Conservation (phyloP, 495 filamentous ascomycete genomes). For the Thozetella sp. region DNA sequence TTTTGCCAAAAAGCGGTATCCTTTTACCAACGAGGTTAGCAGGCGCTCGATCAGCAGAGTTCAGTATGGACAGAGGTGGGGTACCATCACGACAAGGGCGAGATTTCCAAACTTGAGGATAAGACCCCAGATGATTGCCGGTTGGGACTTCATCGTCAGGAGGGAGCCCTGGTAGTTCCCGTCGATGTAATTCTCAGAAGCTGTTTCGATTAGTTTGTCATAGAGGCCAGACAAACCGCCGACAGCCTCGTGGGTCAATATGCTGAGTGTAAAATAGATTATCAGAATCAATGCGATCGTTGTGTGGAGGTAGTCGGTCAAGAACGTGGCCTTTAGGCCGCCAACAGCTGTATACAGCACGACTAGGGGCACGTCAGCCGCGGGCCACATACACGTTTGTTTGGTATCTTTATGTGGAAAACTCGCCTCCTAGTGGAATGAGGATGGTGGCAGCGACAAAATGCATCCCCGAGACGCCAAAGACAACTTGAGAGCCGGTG, state of each 20-base stretch:
- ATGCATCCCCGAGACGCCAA: conserved; percentile 70
- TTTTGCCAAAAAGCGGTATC: conserved; percentile 58
- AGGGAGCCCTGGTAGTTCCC: conserved; percentile 51
- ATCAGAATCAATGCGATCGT: conserved; percentile 78
- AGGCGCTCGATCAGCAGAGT: not conserved
- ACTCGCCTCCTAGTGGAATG: conserved; percentile 45
- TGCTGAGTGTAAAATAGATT: conserved; percentile 79
- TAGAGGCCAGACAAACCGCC: conserved; percentile 78
- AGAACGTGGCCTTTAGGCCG: conserved; percentile 30
- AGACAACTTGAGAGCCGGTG: conserved; percentile 78
- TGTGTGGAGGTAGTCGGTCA: conserved; percentile 60
- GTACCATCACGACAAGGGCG: conserved; percentile 52
- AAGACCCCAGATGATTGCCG: conserved; percentile 50
- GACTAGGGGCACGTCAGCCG: conserved; percentile 48
- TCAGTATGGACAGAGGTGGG: not conserved
- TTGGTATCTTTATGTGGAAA: conserved; percentile 41
- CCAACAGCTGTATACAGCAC: conserved; percentile 62
- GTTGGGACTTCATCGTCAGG: conserved; percentile 52
- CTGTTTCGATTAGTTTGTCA: conserved; percentile 84
- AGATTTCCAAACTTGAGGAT: conserved; percentile 51
- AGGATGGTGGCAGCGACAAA: conserved; percentile 69
- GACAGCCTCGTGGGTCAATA: conserved; percentile 63
- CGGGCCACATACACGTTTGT: conserved; percentile 61
- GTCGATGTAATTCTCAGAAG: conserved; percentile 59
- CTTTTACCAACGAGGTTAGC: conserved; percentile 12